phyloP scores from a whole-genome alignment of 495 filamentous ascomycete species.

The Thermothielavioides terrestris region DNA sequence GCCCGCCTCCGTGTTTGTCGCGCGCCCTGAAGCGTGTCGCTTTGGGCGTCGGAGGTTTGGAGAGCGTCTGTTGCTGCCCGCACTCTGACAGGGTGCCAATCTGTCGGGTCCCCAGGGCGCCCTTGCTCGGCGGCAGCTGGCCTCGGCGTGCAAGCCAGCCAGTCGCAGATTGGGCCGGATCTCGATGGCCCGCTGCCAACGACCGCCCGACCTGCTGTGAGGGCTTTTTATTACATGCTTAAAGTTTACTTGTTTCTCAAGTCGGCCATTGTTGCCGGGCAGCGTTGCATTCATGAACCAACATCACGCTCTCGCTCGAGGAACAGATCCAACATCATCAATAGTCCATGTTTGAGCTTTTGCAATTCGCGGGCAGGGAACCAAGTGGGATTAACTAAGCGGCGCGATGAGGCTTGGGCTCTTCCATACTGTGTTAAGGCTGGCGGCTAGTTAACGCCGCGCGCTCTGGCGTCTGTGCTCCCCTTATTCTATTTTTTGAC shows the following conservation, averaged over 20 bases:
- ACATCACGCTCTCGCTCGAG: too few species aligned
- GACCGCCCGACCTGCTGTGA: background rate
- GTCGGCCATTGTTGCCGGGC: constrained; percentile 1
- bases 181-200: constrained; percentile 7
- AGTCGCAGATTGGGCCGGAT: constrained; percentile 17
- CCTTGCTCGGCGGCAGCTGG: constrained; percentile 4
- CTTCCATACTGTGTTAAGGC: constrained; percentile 10
- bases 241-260: background rate
- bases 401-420: constrained; percentile 12
- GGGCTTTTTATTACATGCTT: background rate
- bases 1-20: constrained; percentile 12
- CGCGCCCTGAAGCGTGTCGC: constrained; percentile 15
- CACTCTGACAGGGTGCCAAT: constrained; percentile 16
- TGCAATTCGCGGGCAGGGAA: background rate
- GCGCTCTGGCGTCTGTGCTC: background rate
- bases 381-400: background rate
- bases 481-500: constrained; percentile 19
- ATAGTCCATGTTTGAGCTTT: too few species aligned
- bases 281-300: too few species aligned
- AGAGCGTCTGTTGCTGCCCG: constrained; percentile 7
- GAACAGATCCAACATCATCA: too few species aligned
- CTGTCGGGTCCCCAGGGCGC: constrained; percentile 16
- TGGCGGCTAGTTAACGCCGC: constrained; percentile 6
- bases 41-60: background rate
- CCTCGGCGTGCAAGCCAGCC: constrained; percentile 13